phyloP scores from a whole-genome alignment of 148 eudicot genomes.

The Vaccinium myrtillus region DNA sequence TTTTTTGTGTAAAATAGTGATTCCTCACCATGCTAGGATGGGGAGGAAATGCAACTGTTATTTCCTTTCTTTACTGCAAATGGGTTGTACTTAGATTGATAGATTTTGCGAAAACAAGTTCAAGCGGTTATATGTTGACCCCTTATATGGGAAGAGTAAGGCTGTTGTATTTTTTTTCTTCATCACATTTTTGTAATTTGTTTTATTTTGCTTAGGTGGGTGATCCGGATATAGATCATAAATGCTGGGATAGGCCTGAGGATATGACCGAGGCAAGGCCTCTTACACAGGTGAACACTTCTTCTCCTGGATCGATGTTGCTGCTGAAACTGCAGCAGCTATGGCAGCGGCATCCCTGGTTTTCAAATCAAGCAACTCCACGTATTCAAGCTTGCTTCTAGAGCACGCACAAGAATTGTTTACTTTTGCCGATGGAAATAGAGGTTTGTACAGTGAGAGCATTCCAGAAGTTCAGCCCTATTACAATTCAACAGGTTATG shows the following conservation, averaged over 20 bases:
- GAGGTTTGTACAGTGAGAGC: constrained; percentile 64
- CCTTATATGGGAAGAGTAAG: neutral
- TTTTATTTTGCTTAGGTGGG: constrained; percentile 53
- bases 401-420: constrained; percentile 74
- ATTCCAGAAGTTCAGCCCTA: constrained; percentile 64
- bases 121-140: neutral
- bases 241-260: constrained; percentile 93
- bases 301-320: constrained; percentile 91
- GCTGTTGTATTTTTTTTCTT: neutral
- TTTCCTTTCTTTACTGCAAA: neutral
- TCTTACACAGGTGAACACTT: constrained; percentile 55
- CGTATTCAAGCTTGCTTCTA: constrained; percentile 62
- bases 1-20: neutral
- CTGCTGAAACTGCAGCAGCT: constrained; percentile 96
- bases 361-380: constrained; percentile 50
- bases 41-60: neutral
- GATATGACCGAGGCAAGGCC: constrained; percentile 69
- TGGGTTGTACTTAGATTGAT: neutral
- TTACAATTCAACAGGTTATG: constrained; percentile 84
- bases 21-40: neutral
- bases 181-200: neutral
- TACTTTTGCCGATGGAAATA: constrained; percentile 60
- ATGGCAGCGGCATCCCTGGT: constrained; percentile 94
- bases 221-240: constrained; percentile 67
- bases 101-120: neutral